phyloP scores from a whole-genome alignment of 306 rosid species.

The Trifolium dubium region DNA sequence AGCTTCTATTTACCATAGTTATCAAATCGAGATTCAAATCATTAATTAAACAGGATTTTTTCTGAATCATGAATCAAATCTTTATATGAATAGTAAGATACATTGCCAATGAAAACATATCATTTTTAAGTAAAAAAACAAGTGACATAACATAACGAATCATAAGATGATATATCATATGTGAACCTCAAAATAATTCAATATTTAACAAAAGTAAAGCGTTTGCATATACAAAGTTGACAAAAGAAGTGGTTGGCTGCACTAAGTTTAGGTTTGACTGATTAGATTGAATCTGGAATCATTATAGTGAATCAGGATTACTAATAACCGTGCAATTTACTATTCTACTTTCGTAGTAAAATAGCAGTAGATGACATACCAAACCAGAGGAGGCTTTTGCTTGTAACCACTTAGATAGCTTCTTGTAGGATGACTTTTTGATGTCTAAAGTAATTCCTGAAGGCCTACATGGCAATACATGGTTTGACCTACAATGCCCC shows the following conservation, averaged over 20 bases:
- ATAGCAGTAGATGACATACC: slow-evolving; percentile 55
- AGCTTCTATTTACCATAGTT: not conserved
- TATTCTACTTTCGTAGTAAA: slow-evolving; percentile 16
- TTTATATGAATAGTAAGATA: too few relatives aligned
- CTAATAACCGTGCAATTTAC: not conserved
- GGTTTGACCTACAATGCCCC: slow-evolving; percentile 71
- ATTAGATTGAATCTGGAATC: not conserved
- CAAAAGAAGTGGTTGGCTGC: not conserved
- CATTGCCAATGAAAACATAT: too few relatives aligned
- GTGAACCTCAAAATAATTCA: too few relatives aligned
- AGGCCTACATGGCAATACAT: slow-evolving; percentile 86
- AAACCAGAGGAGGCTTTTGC: slow-evolving; percentile 76
- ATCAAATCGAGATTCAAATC: not conserved
- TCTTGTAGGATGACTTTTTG: slow-evolving; percentile 90
- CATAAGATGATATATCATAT: too few relatives aligned
- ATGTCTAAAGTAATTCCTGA: slow-evolving; percentile 82
- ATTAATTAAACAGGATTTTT: too few relatives aligned
- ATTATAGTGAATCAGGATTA: not conserved
- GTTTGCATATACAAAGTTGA: not conserved
- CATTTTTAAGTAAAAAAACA: too few relatives aligned
- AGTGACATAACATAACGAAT: too few relatives aligned
- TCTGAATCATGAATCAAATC: too few relatives aligned
- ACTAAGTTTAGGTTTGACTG: not conserved
- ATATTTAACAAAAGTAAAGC: not conserved
- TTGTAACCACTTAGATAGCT: slow-evolving; percentile 90